Conservation (phyloP, 1,284 basidiomycete species). For the Sphagnurus paluster region DNA sequence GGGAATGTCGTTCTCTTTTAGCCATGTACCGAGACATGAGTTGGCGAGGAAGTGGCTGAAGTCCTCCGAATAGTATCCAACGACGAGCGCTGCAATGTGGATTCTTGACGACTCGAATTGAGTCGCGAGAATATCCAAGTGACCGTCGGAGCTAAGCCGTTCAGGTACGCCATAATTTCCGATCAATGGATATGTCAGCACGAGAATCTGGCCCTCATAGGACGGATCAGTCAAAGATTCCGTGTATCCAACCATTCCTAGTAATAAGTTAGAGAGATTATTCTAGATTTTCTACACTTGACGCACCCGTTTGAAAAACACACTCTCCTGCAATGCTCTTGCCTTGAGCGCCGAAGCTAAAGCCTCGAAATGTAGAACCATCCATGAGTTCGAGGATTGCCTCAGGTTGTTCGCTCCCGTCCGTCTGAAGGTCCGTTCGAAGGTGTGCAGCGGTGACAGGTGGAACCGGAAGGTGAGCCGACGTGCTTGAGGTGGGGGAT, state of each 20-base stretch:
- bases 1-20: conserved; percentile 93
- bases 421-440: too few relatives aligned
- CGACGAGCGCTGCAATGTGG: conserved; percentile 89
- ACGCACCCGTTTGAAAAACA: conserved; percentile 98
- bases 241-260: conserved; percentile 99
- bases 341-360: conserved; percentile 90
- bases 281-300: conserved; percentile 11
- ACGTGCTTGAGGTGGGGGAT: conserved; percentile 45
- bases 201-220: conserved; percentile 97
- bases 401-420: conserved; percentile 39
- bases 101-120: conserved; percentile 96
- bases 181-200: conserved; percentile 95
- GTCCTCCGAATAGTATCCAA: conserved; percentile 93
- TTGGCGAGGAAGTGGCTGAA: conserved; percentile 95
- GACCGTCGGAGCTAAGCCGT: conserved; percentile 49
- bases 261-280: conserved; percentile 12
- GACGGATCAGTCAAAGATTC: conserved; percentile 99
- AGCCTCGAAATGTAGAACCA: conserved; percentile 86
- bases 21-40: conserved; percentile 89
- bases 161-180: conserved; percentile 98
- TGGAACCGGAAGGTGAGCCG: conserved; percentile 45
- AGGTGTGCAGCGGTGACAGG: conserved; percentile 52
- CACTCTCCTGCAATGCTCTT: conserved; percentile 97
- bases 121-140: conserved; percentile 64
- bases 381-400: conserved; percentile 90